Percentiles rank a stretch among this genome's conserved stretches.
phyloP scores from a whole-genome alignment of 257 asterid species.

The Ballota nigra region DNA sequence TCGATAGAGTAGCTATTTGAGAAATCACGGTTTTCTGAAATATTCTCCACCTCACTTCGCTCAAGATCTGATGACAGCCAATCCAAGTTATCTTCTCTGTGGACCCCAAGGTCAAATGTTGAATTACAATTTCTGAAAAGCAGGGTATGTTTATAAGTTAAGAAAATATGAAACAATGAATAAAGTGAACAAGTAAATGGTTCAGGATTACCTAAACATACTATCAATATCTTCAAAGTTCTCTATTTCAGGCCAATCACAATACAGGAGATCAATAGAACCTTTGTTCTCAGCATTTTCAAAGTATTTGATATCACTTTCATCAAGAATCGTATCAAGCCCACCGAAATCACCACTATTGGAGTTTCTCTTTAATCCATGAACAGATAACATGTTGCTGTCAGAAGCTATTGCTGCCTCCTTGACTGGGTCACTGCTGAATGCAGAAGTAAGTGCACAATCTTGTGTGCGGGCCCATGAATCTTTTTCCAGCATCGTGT shows the following conservation, averaged over 20 bases:
- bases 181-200: conserved; percentile 7
- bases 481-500: conserved; percentile 46
- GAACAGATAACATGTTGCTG: conserved; percentile 28
- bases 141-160: conserved; percentile 21
- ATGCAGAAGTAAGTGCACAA: conserved; percentile 36
- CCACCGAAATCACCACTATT: conserved; percentile 36
- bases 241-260: conserved; percentile 74
- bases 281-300: conserved; percentile 50
- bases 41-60: conserved; percentile 34
- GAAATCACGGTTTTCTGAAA: conserved; percentile 37
- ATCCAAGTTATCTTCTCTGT: conserved; percentile 57
- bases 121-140: conserved; percentile 71
- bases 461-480: conserved; percentile 33
- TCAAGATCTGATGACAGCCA: conserved; percentile 72
- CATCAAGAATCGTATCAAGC: conserved; percentile 34
- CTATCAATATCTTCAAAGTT: conserved; percentile 73
- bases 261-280: conserved; percentile 59
- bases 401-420: conserved; percentile 48
- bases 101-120: conserved; percentile 57
- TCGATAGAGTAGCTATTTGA: conserved; percentile 32
- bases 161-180: neutral
- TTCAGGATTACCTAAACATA: conserved; percentile 63
- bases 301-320: conserved; percentile 48
- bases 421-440: conserved; percentile 30
- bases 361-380: conserved; percentile 42